phyloP scores from a whole-genome alignment of 352 stramenopile species.

The Globisporangium apiculatum region DNA sequence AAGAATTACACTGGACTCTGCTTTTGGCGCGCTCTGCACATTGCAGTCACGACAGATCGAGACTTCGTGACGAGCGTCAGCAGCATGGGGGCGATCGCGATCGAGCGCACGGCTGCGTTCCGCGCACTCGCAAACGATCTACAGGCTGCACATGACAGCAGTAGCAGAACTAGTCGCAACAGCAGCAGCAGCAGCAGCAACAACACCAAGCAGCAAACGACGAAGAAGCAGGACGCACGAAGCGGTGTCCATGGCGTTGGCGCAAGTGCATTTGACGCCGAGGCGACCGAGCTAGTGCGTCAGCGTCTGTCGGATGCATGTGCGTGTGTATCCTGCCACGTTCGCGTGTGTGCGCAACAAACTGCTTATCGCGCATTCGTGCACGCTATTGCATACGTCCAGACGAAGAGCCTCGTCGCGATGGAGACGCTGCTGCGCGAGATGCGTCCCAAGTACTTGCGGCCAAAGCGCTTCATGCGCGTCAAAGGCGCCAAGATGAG shows the following conservation, averaged over 20 bases:
- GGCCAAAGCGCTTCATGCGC: conserved; percentile 55
- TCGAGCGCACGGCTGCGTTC: not conserved
- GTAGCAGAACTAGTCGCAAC: not conserved
- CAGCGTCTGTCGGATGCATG: not conserved
- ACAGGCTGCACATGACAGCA: not conserved
- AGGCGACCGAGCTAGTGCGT: conserved; percentile 12
- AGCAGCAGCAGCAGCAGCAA: not conserved
- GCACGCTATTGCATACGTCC: not conserved
- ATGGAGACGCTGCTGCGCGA: conserved; percentile 48
- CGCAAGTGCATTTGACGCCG: conserved; percentile 1
- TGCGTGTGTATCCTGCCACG: not conserved
- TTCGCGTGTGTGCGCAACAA: not conserved
- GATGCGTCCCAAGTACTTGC: conserved; percentile 44
- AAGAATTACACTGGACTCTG: no score
- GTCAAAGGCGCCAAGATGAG: conserved; percentile 54
- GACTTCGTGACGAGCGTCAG: no score
- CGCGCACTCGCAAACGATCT: not conserved
- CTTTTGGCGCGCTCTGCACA: no score
- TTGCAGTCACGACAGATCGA: no score
- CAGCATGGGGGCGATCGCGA: not conserved
- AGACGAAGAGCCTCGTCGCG: conserved; percentile 41
- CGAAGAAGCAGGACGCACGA: not conserved
- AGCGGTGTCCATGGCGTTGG: not conserved
- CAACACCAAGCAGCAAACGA: not conserved
- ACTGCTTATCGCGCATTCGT: not conserved